Evolutionary conservation across 495 filamentous ascomycete genomes (phyloP), one percentile per base, ranked within the genome.

Genomic region (Gamarada debralockiae): DNA sequence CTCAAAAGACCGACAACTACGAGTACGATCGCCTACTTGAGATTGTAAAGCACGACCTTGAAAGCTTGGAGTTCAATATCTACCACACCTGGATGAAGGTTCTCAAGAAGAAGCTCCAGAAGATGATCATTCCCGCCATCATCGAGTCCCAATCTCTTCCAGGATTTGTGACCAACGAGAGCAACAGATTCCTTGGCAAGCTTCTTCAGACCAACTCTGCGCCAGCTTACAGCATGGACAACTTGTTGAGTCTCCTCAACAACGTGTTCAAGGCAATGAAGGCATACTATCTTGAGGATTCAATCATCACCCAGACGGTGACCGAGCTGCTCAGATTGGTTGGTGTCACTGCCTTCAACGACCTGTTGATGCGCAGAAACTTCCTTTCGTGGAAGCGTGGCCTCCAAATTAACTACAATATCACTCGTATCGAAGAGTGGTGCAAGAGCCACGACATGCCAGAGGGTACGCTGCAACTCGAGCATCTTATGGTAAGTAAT

Each of bases 81-180:
- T 99, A 99, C 70, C 95, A 99, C 70, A 99, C 93, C 10, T 99
- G 93, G 93, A 99, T 99, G 93, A 99, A 99, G 76, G 91, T 96
- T 38, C 77, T 99, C 63, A 99, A 99, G 78, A 96, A 96, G 78
- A 96, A 95, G 70, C 78, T 99, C 42, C 87, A 89, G 61, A 97
- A 97, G 77, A 99, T 99, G 93, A 95, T 99, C 63, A 93, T 99
- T 22, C 93, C 93, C 0, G 93, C 93, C 36, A 97, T 99, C 65
- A 97, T 99, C 64, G 93, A 99, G 70, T 97, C 92, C 21, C 93
- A 99, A 67, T 97, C 92, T 8, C 83, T 99, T 49, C 93, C 93
- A 17, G 93, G 93, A 56, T 99, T 99, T 67, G 93, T 97, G 45
- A 99, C 93, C 49, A 97, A 92, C 65, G 93, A 99, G 72, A 96